Conservation (phyloP, 352 stramenopile species). For the Globisporangium polare region DNA sequence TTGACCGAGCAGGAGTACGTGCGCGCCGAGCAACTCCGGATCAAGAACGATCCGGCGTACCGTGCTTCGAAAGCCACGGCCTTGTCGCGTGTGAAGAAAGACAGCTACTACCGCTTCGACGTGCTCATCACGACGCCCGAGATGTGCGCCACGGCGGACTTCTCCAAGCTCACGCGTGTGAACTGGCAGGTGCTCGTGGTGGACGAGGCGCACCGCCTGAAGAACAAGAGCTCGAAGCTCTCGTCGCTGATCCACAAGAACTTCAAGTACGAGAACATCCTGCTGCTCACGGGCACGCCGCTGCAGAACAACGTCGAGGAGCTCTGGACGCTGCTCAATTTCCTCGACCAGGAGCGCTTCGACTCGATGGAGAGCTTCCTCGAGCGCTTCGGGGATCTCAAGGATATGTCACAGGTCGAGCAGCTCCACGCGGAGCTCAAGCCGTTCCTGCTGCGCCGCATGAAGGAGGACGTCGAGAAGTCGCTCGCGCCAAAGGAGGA, state of each 20-base stretch:
- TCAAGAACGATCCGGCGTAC: conserved; percentile 7
- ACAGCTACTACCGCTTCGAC: conserved; percentile 94
- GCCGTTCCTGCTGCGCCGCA: conserved; percentile 78
- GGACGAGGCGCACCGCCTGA: conserved; percentile 99
- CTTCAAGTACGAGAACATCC: conserved; percentile 76
- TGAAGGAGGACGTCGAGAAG: conserved; percentile 91
- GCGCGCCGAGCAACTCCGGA: conserved; percentile 28
- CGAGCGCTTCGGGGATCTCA: conserved; percentile 93
- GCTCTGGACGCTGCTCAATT: conserved; percentile 99
- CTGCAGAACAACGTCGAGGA: conserved; percentile 90
- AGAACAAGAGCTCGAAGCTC: conserved; percentile 98
- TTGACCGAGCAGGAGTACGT: conserved; percentile 46
- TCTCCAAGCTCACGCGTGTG: conserved; percentile 90
- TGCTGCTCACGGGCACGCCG: conserved; percentile 90
- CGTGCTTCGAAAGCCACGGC: conserved; percentile 5
- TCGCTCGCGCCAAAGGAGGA: conserved; percentile 87
- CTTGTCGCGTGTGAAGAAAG: conserved; percentile 31
- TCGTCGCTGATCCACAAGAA: conserved; percentile 75
- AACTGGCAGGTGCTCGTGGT: conserved; percentile 97
- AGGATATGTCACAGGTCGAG: conserved; percentile 81
- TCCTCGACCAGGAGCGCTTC: conserved; percentile 95
- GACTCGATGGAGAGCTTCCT: conserved; percentile 92
- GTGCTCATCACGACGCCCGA: conserved; percentile 99
- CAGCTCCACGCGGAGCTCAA: conserved; percentile 86
- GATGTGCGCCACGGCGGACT: conserved; percentile 93